These are phyloP conservation scores for Inga leiocalycina DNA, from an alignment of 306 rosid genomes.

Conservation along the genomic window DNA sequence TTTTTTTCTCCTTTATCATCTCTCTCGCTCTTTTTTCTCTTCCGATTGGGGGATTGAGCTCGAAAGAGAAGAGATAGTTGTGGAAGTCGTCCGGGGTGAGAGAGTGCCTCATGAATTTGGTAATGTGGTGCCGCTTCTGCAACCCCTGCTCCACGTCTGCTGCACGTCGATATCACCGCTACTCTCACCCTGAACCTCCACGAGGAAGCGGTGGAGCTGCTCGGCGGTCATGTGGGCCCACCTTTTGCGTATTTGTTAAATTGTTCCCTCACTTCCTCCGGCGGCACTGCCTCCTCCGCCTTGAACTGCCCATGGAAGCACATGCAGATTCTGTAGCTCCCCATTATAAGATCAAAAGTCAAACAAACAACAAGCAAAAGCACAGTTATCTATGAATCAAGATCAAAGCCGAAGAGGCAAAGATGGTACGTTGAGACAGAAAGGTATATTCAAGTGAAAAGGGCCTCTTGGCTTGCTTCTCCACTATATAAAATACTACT, in stretches of 20 bases:
- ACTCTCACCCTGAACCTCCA: constrained; percentile 50
- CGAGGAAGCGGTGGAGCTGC: constrained; percentile 49
- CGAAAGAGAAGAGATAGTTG: constrained; percentile 56
- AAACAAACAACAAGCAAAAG: background rate
- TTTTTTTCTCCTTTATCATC: no score
- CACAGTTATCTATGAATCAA: background rate
- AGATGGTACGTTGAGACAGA: background rate
- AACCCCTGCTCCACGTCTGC: constrained; percentile 45
- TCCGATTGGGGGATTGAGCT: constrained; percentile 51
- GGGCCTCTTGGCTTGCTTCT: background rate
- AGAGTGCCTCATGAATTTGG: constrained; percentile 47
- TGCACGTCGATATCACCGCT: constrained; percentile 32
- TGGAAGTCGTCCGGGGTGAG: constrained; percentile 50
- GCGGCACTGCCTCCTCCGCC: constrained; percentile 50
- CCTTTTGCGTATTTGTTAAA: constrained; percentile 55
- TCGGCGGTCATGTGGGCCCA: constrained; percentile 57
- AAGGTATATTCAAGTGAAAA: no score
- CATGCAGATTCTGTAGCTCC: constrained; percentile 61
- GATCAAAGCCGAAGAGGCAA: background rate
- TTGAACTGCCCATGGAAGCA: constrained; percentile 61
- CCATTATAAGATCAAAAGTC: constrained; percentile 31
- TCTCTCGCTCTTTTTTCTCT: no score
- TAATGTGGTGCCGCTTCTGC: constrained; percentile 56
- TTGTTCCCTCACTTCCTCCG: constrained; percentile 42
- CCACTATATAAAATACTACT: background rate